Evolutionary conservation across 2,329 filamentous ascomycete species (phyloP).

Genomic region (Aspergillus hiratsukae): DNA sequence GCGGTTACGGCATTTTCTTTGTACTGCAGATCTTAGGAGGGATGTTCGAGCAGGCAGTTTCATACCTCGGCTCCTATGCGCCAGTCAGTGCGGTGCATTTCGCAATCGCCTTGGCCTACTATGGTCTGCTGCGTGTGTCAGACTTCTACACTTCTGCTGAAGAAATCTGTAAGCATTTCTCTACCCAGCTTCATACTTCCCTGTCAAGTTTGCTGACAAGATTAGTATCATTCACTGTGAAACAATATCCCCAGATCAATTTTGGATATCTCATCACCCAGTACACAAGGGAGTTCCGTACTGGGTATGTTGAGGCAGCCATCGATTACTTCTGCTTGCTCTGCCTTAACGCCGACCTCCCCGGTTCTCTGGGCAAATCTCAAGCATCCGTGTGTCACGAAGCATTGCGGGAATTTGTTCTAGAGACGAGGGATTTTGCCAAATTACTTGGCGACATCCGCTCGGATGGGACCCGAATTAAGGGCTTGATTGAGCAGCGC

Average conservation of each 20-base stretch:
- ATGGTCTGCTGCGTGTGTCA: conserved; percentile 81
- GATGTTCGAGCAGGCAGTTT: conserved; percentile 89
- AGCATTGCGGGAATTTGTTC: conserved; percentile 83
- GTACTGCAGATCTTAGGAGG: conserved; percentile 86
- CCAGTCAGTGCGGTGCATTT: conserved; percentile 95
- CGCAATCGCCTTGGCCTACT: conserved; percentile 81
- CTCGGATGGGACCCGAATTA: conserved; percentile 77
- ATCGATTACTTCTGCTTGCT: conserved; percentile 91
- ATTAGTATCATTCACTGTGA: conserved; percentile 51
- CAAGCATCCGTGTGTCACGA: conserved; percentile 85
- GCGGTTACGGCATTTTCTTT: conserved; percentile 85
- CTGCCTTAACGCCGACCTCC: conserved; percentile 82
- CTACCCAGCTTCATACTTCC: background rate
- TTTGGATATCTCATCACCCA: conserved; percentile 91
- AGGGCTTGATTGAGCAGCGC: conserved; percentile 82
- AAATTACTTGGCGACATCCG: conserved; percentile 88
- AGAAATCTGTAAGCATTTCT: conserved; percentile 53
- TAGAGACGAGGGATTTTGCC: conserved; percentile 96
- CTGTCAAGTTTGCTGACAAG: conserved; percentile 14
- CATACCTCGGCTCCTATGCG: conserved; percentile 85
- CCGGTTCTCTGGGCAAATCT: conserved; percentile 66
- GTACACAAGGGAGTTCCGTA: conserved; percentile 94
- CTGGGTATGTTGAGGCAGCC: conserved; percentile 80
- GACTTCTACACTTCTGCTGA: conserved; percentile 71
- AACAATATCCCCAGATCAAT: conserved; percentile 71